These are phyloP conservation scores for Nemania sp. DNA, from an alignment of 2,329 filamentous ascomycete species.

Conservation along the genomic window DNA sequence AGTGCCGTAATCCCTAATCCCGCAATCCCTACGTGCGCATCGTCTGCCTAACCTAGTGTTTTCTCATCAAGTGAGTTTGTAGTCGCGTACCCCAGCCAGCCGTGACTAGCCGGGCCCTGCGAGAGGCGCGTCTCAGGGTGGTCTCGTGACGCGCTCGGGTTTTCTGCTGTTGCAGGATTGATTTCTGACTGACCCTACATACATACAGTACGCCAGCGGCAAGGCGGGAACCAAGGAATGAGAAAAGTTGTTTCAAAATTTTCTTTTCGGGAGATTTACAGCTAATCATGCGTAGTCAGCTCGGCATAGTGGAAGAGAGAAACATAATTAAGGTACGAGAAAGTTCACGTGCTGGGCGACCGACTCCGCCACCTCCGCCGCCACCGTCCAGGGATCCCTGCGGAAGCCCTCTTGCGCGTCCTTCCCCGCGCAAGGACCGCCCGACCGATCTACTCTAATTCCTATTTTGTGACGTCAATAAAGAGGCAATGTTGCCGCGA, in stretches of 20 bases:
- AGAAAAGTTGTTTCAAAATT: too few relatives aligned
- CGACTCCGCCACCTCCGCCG: conserved; percentile 17
- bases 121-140: not conserved
- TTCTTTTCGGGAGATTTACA: too few relatives aligned
- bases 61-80: not conserved
- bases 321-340: too few relatives aligned
- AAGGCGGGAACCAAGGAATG: not conserved
- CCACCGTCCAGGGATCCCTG: conserved; percentile 16
- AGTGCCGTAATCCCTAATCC: not conserved
- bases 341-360: conserved; percentile 6
- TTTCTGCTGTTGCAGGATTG: not conserved
- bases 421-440: not conserved
- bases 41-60: not conserved
- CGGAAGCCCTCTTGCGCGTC: not conserved
- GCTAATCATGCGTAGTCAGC: too few relatives aligned
- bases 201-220: not conserved
- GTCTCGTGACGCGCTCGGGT: conserved; percentile 5
- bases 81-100: not conserved
- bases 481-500: too few relatives aligned
- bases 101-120: conserved; percentile 10
- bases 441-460: not conserved
- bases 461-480: not conserved
- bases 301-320: too few relatives aligned
- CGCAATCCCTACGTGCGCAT: not conserved
- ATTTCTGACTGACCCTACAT: not conserved